Conservation (phyloP, 768 basidiomycete species). For the Krasilnikovozyma curviuscula region DNA sequence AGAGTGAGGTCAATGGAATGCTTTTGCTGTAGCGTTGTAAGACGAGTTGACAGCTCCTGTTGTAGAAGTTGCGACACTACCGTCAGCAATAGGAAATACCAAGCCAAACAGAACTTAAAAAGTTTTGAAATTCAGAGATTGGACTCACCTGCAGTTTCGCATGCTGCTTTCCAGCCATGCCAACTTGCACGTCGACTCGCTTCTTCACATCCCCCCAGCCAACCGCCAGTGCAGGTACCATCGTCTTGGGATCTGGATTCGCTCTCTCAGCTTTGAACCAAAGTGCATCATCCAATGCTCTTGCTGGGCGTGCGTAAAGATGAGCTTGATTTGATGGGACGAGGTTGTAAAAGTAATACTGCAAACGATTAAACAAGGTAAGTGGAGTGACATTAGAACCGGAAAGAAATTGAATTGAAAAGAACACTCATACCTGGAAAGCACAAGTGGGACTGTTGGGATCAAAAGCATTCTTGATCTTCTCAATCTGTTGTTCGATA, state of each 20-base stretch:
- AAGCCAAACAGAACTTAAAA: conserved; percentile 12
- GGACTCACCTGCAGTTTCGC: conserved; percentile 19
- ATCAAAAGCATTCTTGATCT: conserved; percentile 22
- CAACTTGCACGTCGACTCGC: conserved; percentile 21
- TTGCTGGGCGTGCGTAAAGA: conserved; percentile 21
- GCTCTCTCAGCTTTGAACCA: conserved; percentile 23
- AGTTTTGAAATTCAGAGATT: not conserved
- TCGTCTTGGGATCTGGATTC: conserved; percentile 23
- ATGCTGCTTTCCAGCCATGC: conserved; percentile 22
- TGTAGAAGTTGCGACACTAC: conserved; percentile 17
- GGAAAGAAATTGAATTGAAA: not conserved
- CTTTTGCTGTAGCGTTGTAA: conserved; percentile 13
- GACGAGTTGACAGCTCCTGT: conserved; percentile 17
- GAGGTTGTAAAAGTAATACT: conserved; percentile 26
- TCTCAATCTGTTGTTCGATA: conserved; percentile 22
- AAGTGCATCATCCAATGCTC: conserved; percentile 21
- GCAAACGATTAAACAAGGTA: not conserved
- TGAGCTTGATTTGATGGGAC: conserved; percentile 21
- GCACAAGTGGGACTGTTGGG: conserved; percentile 18
- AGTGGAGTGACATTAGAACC: not conserved
- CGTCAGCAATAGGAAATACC: conserved; percentile 16
- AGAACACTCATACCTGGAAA: conserved; percentile 20
- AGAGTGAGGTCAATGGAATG: conserved; percentile 8
- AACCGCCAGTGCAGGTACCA: conserved; percentile 23
- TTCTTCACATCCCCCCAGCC: conserved; percentile 23